phyloP scores from a whole-genome alignment of 2,329 filamentous ascomycete species.

The Cladosporium sp. region DNA sequence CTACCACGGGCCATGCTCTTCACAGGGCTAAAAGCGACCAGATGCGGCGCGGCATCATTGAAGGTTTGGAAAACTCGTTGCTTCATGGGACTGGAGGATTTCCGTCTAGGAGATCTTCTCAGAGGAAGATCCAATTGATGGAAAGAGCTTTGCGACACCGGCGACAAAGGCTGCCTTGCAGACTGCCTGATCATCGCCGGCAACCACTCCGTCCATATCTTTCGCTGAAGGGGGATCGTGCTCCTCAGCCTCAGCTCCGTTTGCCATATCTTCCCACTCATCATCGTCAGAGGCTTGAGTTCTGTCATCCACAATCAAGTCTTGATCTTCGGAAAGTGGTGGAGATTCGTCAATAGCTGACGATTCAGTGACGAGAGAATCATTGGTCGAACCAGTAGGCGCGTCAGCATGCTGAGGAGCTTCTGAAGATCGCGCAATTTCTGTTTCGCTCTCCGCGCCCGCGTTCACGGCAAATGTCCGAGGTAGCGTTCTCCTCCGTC shows the following conservation, averaged over 20 bases:
- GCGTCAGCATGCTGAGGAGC: too few species aligned
- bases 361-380: too few species aligned
- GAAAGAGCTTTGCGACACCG: background rate
- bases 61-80: constrained; percentile 9
- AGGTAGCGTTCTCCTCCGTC: constrained; percentile 26
- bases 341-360: too few species aligned
- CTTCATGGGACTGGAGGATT: constrained; percentile 27
- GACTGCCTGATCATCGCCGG: too few species aligned
- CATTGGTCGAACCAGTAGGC: too few species aligned
- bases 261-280: constrained; percentile 24
- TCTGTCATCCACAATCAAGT: too few species aligned
- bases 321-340: too few species aligned
- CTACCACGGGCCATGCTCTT: constrained; percentile 7
- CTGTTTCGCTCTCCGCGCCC: too few species aligned
- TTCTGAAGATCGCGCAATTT: too few species aligned
- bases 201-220: too few species aligned
- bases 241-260: constrained; percentile 6
- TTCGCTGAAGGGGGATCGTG: background rate
- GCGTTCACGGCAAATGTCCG: constrained; percentile 21
- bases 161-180: constrained; percentile 2
- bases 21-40: constrained; percentile 28
- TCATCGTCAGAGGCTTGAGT: constrained; percentile 7
- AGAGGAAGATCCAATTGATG: constrained; percentile 15
- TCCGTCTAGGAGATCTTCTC: constrained; percentile 25
- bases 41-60: constrained; percentile 1